Percentiles rank a stretch among this genome's conserved stretches.
These are phyloP conservation scores for Thielaviopsis populi DNA, from an alignment of 2,329 filamentous ascomycete genomes.

Conservation along the genomic window DNA sequence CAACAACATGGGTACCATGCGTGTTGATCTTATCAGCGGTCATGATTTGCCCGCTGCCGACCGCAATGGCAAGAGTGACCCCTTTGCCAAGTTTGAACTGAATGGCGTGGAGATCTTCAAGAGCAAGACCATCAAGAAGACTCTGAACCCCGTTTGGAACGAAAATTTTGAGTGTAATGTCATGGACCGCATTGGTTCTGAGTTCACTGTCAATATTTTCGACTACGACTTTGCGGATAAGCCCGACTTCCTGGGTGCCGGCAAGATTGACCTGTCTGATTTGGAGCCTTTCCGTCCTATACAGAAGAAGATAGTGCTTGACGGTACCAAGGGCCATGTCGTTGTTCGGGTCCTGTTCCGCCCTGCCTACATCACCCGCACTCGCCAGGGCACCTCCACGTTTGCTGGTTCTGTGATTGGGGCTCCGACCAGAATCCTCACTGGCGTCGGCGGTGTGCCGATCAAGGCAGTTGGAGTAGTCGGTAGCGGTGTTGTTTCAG, in stretches of 20 bases:
- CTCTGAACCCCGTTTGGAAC: constrained; percentile 86
- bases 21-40: constrained; percentile 83
- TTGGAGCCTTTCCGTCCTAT: constrained; percentile 75
- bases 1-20: constrained; percentile 94
- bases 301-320: constrained; percentile 59
- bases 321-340: constrained; percentile 78
- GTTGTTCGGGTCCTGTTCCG: constrained; percentile 81
- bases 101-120: constrained; percentile 87
- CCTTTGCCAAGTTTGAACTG: constrained; percentile 87
- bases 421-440: constrained; percentile 74
- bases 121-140: constrained; percentile 94
- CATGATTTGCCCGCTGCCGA: constrained; percentile 82
- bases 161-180: constrained; percentile 81
- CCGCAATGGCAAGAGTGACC: constrained; percentile 91
- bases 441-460: constrained; percentile 66
- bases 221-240: constrained; percentile 97
- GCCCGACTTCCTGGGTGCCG: constrained; percentile 73
- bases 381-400: constrained; percentile 78
- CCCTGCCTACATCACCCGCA: constrained; percentile 75
- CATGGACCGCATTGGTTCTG: constrained; percentile 67
- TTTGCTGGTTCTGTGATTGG: constrained; percentile 81
- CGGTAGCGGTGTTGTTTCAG: constrained; percentile 40
- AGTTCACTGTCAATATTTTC: constrained; percentile 71
- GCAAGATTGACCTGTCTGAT: constrained; percentile 58
- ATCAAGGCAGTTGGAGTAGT: constrained; percentile 70